phyloP scores from a whole-genome alignment of 2,329 filamentous ascomycete genomes.

The Fusarium liriodendri region DNA sequence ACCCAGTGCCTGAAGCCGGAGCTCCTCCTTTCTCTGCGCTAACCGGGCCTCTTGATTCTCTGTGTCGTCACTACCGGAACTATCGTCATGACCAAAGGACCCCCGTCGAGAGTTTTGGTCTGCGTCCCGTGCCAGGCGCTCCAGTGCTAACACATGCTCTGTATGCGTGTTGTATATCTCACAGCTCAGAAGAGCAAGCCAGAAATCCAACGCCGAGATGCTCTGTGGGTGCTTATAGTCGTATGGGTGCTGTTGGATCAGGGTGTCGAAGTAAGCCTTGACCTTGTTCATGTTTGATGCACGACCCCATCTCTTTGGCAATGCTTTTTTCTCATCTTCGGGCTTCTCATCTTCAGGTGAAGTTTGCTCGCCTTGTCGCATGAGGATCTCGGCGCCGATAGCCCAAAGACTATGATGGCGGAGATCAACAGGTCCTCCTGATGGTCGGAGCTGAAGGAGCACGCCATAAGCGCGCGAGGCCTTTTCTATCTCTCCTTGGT shows the following conservation, averaged over 20 bases:
- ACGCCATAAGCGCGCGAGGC: constrained; percentile 82
- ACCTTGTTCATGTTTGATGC: constrained; percentile 59
- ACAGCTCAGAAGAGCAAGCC: constrained; percentile 81
- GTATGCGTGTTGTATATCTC: constrained; percentile 82
- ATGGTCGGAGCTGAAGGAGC: constrained; percentile 67
- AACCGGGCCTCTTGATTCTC: constrained; percentile 29
- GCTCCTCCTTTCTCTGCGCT: constrained; percentile 49
- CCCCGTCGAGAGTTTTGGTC: constrained; percentile 33
- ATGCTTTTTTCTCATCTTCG: not conserved
- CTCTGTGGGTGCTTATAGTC: constrained; percentile 68
- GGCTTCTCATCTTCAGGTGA: constrained; percentile 5
- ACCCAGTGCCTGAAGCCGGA: constrained; percentile 64
- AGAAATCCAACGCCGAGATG: constrained; percentile 79
- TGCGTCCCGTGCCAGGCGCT: constrained; percentile 48
- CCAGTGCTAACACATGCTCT: constrained; percentile 62
- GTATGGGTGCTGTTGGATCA: constrained; percentile 83
- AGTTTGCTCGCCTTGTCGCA: constrained; percentile 65
- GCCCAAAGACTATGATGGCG: constrained; percentile 80
- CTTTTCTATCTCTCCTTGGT: constrained; percentile 75
- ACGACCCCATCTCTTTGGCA: constrained; percentile 52
- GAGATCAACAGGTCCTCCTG: constrained; percentile 69
- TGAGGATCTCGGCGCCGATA: constrained; percentile 84
- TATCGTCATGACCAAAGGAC: constrained; percentile 33
- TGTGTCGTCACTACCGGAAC: constrained; percentile 32
- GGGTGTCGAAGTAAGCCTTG: constrained; percentile 76